Evolutionary conservation across 2,329 filamentous ascomycete species (phyloP).

Genomic region (Botrytis sinoallii): DNA sequence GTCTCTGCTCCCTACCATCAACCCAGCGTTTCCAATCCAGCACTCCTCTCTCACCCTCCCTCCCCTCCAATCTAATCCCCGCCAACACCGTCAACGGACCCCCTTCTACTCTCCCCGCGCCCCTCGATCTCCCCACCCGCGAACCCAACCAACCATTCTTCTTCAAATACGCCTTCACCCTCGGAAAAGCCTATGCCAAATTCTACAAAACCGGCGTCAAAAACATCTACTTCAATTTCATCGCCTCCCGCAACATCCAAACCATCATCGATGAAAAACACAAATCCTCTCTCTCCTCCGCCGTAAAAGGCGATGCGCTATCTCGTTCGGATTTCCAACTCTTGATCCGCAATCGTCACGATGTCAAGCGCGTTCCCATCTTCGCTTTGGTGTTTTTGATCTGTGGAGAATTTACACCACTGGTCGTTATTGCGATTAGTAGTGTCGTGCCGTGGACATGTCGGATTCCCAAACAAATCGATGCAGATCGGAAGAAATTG

Average conservation of each 20-base stretch:
- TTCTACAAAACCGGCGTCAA: slow-evolving; percentile 89
- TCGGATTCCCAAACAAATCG: slow-evolving; percentile 73
- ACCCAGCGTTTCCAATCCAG: slow-evolving; percentile 40
- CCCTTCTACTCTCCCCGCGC: slow-evolving; percentile 66
- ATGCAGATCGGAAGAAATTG: slow-evolving; percentile 51
- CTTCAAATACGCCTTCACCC: slow-evolving; percentile 29
- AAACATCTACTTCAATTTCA: slow-evolving; percentile 67
- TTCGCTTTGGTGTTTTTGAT: slow-evolving; percentile 74
- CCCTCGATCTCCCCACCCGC: slow-evolving; percentile 60
- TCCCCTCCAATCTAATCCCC: slow-evolving; percentile 10
- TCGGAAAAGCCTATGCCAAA: slow-evolving; percentile 69
- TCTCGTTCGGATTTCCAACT: slow-evolving; percentile 71
- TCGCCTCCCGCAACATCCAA: slow-evolving; percentile 44
- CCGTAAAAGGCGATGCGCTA: slow-evolving; percentile 38
- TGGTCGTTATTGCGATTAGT: slow-evolving; percentile 71
- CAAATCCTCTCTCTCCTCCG: slow-evolving; percentile 37
- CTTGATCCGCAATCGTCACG: slow-evolving; percentile 63
- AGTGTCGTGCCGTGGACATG: slow-evolving; percentile 75
- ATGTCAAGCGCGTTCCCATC: slow-evolving; percentile 72
- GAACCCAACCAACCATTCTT: slow-evolving; percentile 45
- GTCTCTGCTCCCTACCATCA: slow-evolving; percentile 40
- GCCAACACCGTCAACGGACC: slow-evolving; percentile 63
- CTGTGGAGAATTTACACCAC: slow-evolving; percentile 81
- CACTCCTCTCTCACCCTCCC: slow-evolving; percentile 19
- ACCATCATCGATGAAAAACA: slow-evolving; percentile 46